Percentiles rank a stretch among this genome's conserved stretches.
Evolutionary conservation across 495 filamentous ascomycete species (phyloP).

Genomic region (Hyphodiscus hymeniophilus): DNA sequence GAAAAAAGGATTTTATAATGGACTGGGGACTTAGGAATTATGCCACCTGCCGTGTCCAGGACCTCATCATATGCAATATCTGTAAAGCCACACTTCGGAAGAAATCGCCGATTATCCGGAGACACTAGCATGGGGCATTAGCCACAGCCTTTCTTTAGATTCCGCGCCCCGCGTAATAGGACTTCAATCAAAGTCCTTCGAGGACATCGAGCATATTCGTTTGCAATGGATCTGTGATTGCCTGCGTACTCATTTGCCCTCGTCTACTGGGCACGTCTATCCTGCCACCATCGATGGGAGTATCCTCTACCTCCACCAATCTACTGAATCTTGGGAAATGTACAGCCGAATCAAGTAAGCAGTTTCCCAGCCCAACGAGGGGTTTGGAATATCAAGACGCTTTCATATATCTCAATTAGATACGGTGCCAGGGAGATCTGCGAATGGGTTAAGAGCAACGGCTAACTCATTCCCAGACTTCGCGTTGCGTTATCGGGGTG

Average conservation of each 20-base stretch:
- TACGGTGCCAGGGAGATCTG: background rate
- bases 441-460: background rate
- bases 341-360: conserved; percentile 29
- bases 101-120: no score
- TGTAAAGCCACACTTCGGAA: no score
- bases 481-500: conserved; percentile 19
- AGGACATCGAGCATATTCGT: background rate
- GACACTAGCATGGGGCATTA: no score
- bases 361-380: background rate
- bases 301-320: background rate
- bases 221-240: conserved; percentile 2
- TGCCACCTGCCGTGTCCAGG: no score
- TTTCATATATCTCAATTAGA: background rate
- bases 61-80: no score
- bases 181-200: no score
- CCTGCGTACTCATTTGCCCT: background rate
- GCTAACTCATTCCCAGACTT: conserved; percentile 14
- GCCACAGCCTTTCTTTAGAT: no score
- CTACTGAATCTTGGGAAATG: conserved; percentile 28
- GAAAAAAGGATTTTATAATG: no score
- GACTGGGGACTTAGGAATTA: no score
- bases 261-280: background rate
- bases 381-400: background rate
- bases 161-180: no score
- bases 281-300: conserved; percentile 13